Evolutionary conservation across 495 filamentous ascomycete species (phyloP).

Genomic region (Xylaria venustula): DNA sequence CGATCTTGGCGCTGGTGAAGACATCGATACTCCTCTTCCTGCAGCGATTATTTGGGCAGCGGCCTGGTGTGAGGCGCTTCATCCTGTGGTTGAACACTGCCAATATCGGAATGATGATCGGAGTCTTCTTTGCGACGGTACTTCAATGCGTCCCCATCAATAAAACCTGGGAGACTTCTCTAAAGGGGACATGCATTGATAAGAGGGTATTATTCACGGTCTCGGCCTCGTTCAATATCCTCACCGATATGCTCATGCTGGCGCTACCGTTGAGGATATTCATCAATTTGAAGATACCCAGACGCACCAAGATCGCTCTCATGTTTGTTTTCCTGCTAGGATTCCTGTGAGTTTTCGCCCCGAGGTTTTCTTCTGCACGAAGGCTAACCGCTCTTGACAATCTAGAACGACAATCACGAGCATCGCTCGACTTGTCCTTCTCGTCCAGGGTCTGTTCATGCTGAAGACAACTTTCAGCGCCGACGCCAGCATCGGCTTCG

Average conservation of each 20-base stretch:
- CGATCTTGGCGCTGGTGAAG: slow-evolving; percentile 60
- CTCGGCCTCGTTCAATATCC: slow-evolving; percentile 48
- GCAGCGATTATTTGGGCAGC: slow-evolving; percentile 47
- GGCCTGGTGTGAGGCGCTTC: slow-evolving; percentile 41
- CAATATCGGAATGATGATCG: slow-evolving; percentile 52
- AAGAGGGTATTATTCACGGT: slow-evolving; percentile 44
- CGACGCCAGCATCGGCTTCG: slow-evolving; percentile 46
- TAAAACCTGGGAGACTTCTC: slow-evolving; percentile 44
- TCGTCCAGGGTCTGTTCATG: slow-evolving; percentile 35
- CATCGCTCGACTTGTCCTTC: slow-evolving; percentile 38
- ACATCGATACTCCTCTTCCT: slow-evolving; percentile 59
- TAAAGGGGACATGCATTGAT: slow-evolving; percentile 49
- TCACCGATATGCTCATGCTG: slow-evolving; percentile 51
- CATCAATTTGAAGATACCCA: slow-evolving; percentile 45
- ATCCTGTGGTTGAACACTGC: slow-evolving; percentile 49
- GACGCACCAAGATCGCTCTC: slow-evolving; percentile 47
- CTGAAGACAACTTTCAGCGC: slow-evolving; percentile 28
- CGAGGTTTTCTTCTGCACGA: neutral
- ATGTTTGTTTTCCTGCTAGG: slow-evolving; percentile 52
- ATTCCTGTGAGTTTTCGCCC: slow-evolving; percentile 39
- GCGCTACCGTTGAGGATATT: slow-evolving; percentile 50
- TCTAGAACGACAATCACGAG: slow-evolving; percentile 53
- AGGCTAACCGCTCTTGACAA: neutral
- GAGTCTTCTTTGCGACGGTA: slow-evolving; percentile 55
- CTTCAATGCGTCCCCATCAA: slow-evolving; percentile 56